Evolutionary conservation across 2,329 filamentous ascomycete genomes (phyloP).

Genomic region (Fusarium sp.): DNA sequence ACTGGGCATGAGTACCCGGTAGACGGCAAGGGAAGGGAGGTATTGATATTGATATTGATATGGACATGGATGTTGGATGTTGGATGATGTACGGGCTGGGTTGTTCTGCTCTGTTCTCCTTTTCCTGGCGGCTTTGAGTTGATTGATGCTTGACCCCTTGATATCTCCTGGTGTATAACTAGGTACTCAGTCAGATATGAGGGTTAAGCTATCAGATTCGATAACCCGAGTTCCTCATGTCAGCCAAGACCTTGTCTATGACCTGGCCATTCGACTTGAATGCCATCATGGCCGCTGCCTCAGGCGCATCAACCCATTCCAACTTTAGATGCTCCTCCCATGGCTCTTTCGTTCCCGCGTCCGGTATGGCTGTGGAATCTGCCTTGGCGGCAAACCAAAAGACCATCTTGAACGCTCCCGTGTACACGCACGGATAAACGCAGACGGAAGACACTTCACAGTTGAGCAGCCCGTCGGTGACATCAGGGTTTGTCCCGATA

Average conservation of each 20-base stretch:
- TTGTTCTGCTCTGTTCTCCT: not conserved
- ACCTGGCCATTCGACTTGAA: constrained; percentile 41
- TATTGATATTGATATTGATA: constrained; percentile 10
- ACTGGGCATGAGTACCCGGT: constrained; percentile 4
- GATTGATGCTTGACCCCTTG: not conserved
- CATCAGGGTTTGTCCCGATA: constrained; percentile 15
- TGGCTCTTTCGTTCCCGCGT: constrained; percentile 45
- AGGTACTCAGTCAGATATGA: not conserved
- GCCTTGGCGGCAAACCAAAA: constrained; percentile 55
- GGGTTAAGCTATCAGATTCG: constrained; percentile 28
- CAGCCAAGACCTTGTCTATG: constrained; percentile 43
- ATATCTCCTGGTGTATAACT: not conserved
- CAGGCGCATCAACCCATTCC: constrained; percentile 42
- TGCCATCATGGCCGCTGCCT: constrained; percentile 38
- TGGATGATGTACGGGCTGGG: not conserved
- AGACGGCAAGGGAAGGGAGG: constrained; percentile 1
- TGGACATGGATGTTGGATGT: not conserved
- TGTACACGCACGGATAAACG: constrained; percentile 51
- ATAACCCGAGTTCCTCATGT: constrained; percentile 44
- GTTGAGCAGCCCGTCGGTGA: constrained; percentile 48
- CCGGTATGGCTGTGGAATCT: constrained; percentile 42
- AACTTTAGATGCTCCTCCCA: constrained; percentile 44
- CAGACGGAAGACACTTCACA: constrained; percentile 53
- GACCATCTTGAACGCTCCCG: constrained; percentile 52
- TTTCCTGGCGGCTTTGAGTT: not conserved